phyloP scores from a whole-genome alignment of 2,329 filamentous ascomycete species.

The Sporothrix sp. region DNA sequence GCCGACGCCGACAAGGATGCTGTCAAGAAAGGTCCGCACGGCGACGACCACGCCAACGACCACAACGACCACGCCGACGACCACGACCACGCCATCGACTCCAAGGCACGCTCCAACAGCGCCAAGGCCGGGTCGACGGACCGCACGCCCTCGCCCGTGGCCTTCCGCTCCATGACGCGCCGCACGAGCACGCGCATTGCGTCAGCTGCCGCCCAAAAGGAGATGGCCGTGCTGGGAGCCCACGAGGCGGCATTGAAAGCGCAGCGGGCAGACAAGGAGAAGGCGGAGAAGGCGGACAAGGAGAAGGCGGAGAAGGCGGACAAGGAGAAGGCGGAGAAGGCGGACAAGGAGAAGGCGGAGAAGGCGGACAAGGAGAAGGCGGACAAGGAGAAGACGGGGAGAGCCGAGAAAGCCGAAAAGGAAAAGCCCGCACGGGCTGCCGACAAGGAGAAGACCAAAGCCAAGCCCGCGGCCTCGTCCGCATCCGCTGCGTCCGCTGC shows the following conservation, averaged over 20 bases:
- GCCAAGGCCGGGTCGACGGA: not conserved
- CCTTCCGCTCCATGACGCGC: conserved; percentile 11
- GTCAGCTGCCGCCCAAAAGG: conserved; percentile 10
- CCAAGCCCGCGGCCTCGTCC: too few species aligned
- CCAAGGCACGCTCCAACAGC: not conserved
- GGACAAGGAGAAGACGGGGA: too few species aligned
- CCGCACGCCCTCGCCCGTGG: not conserved
- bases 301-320: not conserved
- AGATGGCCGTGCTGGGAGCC: conserved; percentile 6
- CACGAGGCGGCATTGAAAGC: conserved; percentile 5
- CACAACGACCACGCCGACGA: conserved; percentile 5
- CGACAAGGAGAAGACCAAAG: too few species aligned
- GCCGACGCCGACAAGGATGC: not conserved
- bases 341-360: too few species aligned
- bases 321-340: conserved; percentile 1
- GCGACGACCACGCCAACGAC: not conserved
- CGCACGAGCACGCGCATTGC: conserved; percentile 17
- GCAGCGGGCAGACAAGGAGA: not conserved
- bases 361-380: too few species aligned
- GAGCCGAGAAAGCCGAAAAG: too few species aligned
- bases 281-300: not conserved
- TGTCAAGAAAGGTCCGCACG: not conserved
- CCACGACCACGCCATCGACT: not conserved
- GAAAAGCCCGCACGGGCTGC: too few species aligned
- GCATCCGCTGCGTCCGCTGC: not conserved